Conservation (phyloP, 1,139 yeast genomes). For the Wickerhamomyces sp. region DNA sequence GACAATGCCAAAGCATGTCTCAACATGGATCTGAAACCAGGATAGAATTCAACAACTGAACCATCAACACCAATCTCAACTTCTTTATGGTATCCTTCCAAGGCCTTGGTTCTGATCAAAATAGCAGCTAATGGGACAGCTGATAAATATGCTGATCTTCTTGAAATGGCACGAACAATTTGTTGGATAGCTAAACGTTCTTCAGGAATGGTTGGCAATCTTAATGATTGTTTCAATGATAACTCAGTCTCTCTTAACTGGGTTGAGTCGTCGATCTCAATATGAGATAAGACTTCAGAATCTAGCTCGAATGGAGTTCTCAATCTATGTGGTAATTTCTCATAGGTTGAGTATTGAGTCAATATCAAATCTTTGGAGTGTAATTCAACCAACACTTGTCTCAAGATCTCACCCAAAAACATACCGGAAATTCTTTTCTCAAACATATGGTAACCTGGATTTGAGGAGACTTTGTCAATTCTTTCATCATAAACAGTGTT, state of each 20-base stretch:
- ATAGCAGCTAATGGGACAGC: constrained; percentile 89
- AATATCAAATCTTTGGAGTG: constrained; percentile 54
- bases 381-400: constrained; percentile 67
- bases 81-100: constrained; percentile 54
- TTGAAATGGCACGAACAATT: constrained; percentile 72
- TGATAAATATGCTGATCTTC: constrained; percentile 79
- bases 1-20: constrained; percentile 70
- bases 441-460: constrained; percentile 81
- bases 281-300: constrained; percentile 77
- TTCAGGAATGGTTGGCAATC: constrained; percentile 59
- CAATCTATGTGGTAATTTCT: constrained; percentile 60
- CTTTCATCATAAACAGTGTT: constrained; percentile 65
- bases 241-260: constrained; percentile 63
- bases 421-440: constrained; percentile 93
- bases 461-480: constrained; percentile 71
- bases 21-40: constrained; percentile 73
- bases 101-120: constrained; percentile 48
- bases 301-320: constrained; percentile 72
- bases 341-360: constrained; percentile 45
- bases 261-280: constrained; percentile 77
- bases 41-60: constrained; percentile 86
- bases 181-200: constrained; percentile 71
- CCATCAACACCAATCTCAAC: constrained; percentile 96
- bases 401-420: constrained; percentile 86
- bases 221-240: constrained; percentile 55